These are phyloP conservation scores for Austroboletus olivaceoglutinosus DNA, from an alignment of 1,284 basidiomycete species.

Conservation along the genomic window DNA sequence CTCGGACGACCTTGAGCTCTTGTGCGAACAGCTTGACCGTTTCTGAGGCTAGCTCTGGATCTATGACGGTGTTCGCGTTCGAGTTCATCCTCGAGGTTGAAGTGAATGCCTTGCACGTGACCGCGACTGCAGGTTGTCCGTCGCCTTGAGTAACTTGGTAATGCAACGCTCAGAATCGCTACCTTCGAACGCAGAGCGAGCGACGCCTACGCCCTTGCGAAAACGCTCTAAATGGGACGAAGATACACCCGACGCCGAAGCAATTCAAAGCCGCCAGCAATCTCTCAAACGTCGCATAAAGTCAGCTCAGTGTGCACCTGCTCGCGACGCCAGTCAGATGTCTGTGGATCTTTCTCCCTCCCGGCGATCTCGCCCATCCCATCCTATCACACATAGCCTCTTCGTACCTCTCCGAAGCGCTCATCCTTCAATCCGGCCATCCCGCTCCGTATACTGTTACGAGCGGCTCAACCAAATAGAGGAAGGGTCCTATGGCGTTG, in stretches of 20 bases:
- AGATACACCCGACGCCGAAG: constrained; percentile 42
- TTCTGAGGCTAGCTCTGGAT: constrained; percentile 26
- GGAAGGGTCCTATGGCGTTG: constrained; percentile 97
- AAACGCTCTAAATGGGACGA: constrained; percentile 76
- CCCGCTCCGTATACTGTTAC: constrained; percentile 90
- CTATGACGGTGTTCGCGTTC: constrained; percentile 18
- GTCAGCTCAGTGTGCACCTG: constrained; percentile 22
- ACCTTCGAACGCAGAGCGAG: constrained; percentile 5
- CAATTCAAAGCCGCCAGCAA: constrained; percentile 30
- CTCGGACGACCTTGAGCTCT: constrained; percentile 24
- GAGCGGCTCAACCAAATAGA: constrained; percentile 97
- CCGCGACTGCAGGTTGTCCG: background rate
- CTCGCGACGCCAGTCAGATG: constrained; percentile 13
- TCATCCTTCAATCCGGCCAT: constrained; percentile 77
- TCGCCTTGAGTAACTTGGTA: background rate
- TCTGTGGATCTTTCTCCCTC: constrained; percentile 15
- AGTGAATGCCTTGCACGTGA: constrained; percentile 14
- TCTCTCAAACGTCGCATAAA: constrained; percentile 51
- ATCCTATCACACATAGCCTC: constrained; percentile 46
- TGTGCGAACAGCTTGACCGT: constrained; percentile 27
- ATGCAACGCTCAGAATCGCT: constrained; percentile 12
- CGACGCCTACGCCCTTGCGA: constrained; percentile 47
- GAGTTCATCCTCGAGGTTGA: background rate
- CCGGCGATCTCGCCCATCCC: constrained; percentile 10
- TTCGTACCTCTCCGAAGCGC: constrained; percentile 73